Percentiles rank a stretch among this genome's conserved stretches.
Evolutionary conservation across 106 monocot genomes (phyloP).

Genomic region (Allium cepa): DNA sequence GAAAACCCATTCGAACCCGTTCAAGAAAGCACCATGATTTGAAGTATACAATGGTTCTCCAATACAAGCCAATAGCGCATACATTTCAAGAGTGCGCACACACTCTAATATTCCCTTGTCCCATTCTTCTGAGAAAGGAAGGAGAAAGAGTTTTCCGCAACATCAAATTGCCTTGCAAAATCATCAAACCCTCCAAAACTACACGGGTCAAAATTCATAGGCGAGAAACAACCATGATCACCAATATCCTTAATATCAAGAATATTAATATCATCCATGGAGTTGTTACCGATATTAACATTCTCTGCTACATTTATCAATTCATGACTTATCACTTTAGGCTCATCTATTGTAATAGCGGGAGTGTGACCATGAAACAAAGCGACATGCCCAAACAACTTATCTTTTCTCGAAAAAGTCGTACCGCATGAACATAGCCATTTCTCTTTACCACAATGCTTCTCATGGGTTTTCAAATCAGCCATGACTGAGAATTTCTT

Average conservation of each 20-base stretch:
- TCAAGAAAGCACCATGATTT: too few relatives aligned
- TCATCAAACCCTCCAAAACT: slow-evolving; percentile 33
- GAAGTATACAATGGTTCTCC: too few relatives aligned
- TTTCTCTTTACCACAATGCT: slow-evolving; percentile 81
- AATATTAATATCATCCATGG: slow-evolving; percentile 14
- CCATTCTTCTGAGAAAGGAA: slow-evolving; percentile 22
- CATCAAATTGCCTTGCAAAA: slow-evolving; percentile 30
- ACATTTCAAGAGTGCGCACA: too few relatives aligned
- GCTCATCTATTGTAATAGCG: slow-evolving; percentile 28
- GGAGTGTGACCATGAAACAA: slow-evolving; percentile 87
- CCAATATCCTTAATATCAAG: slow-evolving; percentile 34
- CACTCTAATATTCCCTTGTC: too few relatives aligned
- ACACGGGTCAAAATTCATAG: slow-evolving; percentile 41
- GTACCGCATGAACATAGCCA: slow-evolving; percentile 96
- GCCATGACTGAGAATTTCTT: slow-evolving; percentile 93
- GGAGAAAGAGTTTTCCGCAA: slow-evolving; percentile 26
- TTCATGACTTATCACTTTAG: not conserved
- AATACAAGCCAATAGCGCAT: too few relatives aligned
- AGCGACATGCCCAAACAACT: slow-evolving; percentile 86
- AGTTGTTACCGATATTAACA: not conserved
- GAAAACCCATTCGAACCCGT: too few relatives aligned
- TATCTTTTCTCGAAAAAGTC: slow-evolving; percentile 92
- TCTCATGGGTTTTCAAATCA: slow-evolving; percentile 92
- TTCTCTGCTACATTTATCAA: not conserved
- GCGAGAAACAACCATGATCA: slow-evolving; percentile 33